Conservation (phyloP, 2,329 filamentous ascomycete species). For the Nothophaeocryptopus gaeumannii region DNA sequence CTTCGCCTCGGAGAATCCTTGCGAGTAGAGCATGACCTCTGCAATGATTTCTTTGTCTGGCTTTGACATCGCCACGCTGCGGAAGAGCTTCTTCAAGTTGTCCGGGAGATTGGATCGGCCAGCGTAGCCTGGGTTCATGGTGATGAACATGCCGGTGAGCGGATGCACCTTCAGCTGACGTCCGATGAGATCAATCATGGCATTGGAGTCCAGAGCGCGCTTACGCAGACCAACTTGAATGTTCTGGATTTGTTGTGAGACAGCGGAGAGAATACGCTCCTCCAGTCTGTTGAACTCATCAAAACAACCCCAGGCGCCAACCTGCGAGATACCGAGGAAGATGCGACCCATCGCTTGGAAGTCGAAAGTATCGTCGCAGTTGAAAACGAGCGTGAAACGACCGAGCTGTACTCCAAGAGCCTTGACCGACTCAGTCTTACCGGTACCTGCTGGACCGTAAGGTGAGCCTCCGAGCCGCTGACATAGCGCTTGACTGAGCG, state of each 20-base stretch:
- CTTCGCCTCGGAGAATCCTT: slow-evolving; percentile 97
- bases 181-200: slow-evolving; percentile 91
- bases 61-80: slow-evolving; percentile 99
- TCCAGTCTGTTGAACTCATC: slow-evolving; percentile 99
- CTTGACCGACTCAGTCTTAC: slow-evolving; percentile 99
- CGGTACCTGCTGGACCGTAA: slow-evolving; percentile 94
- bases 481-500: slow-evolving; percentile 90
- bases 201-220: slow-evolving; percentile 72
- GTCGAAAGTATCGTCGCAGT: slow-evolving; percentile 98
- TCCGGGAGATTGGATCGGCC: slow-evolving; percentile 96
- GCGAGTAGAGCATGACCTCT: slow-evolving; percentile 99
- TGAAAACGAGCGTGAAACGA: slow-evolving; percentile 97
- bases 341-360: slow-evolving; percentile 99
- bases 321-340: slow-evolving; percentile 97
- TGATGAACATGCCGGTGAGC: slow-evolving; percentile 99
- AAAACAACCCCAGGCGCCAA: slow-evolving; percentile 99
- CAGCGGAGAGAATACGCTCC: slow-evolving; percentile 93
- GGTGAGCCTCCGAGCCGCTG: slow-evolving; percentile 94
- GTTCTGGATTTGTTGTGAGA: slow-evolving; percentile 98
- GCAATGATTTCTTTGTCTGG: slow-evolving; percentile 99
- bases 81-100: slow-evolving; percentile 99
- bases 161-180: slow-evolving; percentile 84
- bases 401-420: slow-evolving; percentile 93
- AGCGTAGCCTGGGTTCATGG: slow-evolving; percentile 99
- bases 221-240: slow-evolving; percentile 95